These are phyloP conservation scores for Pythium brachiatum DNA, from an alignment of 352 stramenopile species.

Conservation along the genomic window DNA sequence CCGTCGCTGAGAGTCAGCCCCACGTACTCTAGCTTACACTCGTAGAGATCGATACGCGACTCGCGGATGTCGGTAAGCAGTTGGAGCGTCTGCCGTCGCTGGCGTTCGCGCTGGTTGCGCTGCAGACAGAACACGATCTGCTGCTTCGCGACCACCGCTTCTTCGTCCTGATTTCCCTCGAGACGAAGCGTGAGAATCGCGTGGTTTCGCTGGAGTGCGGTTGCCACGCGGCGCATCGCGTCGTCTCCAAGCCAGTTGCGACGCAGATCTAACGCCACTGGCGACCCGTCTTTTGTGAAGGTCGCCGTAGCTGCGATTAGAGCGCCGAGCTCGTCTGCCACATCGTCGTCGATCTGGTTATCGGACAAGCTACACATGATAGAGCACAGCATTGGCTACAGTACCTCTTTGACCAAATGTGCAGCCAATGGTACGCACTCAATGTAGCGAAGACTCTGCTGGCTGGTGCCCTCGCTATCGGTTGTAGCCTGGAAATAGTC, in stretches of 20 bases:
- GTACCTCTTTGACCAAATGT: too few species aligned
- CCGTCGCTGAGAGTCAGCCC: slow-evolving; percentile 34
- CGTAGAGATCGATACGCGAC: not conserved
- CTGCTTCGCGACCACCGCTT: slow-evolving; percentile 19
- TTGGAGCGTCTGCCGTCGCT: slow-evolving; percentile 15
- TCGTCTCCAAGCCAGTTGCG: slow-evolving; percentile 27
- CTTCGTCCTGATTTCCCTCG: slow-evolving; percentile 33
- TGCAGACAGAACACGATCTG: slow-evolving; percentile 40
- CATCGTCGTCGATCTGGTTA: slow-evolving; percentile 45
- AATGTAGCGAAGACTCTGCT: not conserved
- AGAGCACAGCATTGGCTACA: too few species aligned
- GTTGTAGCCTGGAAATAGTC: slow-evolving; percentile 20
- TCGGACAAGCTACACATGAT: slow-evolving; percentile 30
- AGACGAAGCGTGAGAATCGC: slow-evolving; percentile 29
- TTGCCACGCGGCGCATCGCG: slow-evolving; percentile 27
- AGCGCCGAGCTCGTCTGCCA: slow-evolving; percentile 21
- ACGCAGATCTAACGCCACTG: slow-evolving; percentile 33
- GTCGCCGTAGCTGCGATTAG: slow-evolving; percentile 21
- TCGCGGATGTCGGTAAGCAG: slow-evolving; percentile 6
- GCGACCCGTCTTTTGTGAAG: not conserved
- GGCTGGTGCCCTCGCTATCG: not conserved
- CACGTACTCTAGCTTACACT: slow-evolving; percentile 39
- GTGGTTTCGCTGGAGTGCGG: slow-evolving; percentile 27
- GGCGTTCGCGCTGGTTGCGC: slow-evolving; percentile 23
- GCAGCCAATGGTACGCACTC: too few species aligned